These are phyloP conservation scores for Adansonia madagascariensis DNA, from an alignment of 441 rosid species.

Conservation along the genomic window DNA sequence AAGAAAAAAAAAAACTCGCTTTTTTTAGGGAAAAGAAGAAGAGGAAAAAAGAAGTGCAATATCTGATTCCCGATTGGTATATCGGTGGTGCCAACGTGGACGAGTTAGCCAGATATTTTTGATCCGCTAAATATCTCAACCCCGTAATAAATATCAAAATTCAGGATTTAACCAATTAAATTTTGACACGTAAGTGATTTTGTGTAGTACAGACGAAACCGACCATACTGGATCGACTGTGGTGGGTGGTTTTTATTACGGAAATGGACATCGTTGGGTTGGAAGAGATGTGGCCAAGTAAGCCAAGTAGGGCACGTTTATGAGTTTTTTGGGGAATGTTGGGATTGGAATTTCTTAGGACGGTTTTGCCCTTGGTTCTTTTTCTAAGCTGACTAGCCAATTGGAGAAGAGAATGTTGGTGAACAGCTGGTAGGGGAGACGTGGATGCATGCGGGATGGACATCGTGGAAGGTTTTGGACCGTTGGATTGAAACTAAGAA, in stretches of 20 bases:
- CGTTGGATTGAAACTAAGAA: slow-evolving; percentile 10
- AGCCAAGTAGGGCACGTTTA: slow-evolving; percentile 34
- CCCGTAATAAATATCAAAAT: neutral
- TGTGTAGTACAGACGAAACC: neutral
- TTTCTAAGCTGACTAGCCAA: slow-evolving; percentile 29
- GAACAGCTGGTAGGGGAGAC: slow-evolving; percentile 42
- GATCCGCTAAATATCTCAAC: slow-evolving; percentile 44
- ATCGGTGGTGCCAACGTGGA: slow-evolving; percentile 69
- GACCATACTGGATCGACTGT: neutral
- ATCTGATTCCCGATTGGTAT: slow-evolving; percentile 62
- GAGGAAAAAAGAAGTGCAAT: slow-evolving; percentile 50
- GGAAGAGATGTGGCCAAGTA: slow-evolving; percentile 29
- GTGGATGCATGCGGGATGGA: slow-evolving; percentile 7
- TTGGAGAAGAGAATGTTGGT: slow-evolving; percentile 30
- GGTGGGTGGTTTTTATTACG: neutral
- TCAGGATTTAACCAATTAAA: neutral
- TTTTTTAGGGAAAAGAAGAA: neutral
- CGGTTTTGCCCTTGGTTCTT: slow-evolving; percentile 9
- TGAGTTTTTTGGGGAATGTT: slow-evolving; percentile 34
- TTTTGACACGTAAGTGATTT: slow-evolving; percentile 20
- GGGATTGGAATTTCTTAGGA: neutral
- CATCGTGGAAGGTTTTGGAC: neutral
- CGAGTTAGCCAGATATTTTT: slow-evolving; percentile 71
- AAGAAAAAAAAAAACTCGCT: neutral
- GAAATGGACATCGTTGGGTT: neutral